phyloP scores from a whole-genome alignment of 108 stramenopile genomes.

The Cyclotella baltica region DNA sequence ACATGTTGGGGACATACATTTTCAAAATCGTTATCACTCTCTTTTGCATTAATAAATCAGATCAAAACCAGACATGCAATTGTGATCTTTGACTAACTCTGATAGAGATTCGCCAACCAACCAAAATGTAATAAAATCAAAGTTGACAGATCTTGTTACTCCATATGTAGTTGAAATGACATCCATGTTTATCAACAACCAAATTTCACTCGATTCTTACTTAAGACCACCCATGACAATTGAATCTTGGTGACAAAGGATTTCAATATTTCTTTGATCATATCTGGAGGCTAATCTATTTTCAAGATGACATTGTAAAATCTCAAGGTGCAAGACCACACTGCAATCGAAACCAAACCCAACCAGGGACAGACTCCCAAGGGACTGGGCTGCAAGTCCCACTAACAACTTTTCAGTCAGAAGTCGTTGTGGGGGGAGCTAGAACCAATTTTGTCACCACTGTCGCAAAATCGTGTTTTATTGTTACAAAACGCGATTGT shows the following conservation, averaged over 20 bases:
- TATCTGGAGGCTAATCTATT: background rate
- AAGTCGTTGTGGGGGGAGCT: no score
- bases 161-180: background rate
- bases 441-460: no score
- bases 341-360: no score
- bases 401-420: no score
- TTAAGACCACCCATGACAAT: constrained; percentile 3
- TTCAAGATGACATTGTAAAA: background rate
- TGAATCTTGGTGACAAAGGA: constrained; percentile 7
- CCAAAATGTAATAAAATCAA: background rate
- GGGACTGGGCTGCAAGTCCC: no score
- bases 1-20: background rate
- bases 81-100: no score
- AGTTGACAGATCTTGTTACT: background rate
- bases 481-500: constrained; percentile 22
- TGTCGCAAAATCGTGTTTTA: constrained; percentile 51
- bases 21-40: constrained; percentile 2
- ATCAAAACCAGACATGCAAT: background rate
- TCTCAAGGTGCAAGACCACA: constrained; percentile 8
- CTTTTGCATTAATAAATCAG: background rate
- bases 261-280: constrained; percentile 2
- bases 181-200: constrained; percentile 5
- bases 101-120: no score
- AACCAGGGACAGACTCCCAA: no score
- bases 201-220: background rate